Evolutionary conservation across 192 early-diverging fungal genomes (phyloP).

Genomic region (Podila horticola): DNA sequence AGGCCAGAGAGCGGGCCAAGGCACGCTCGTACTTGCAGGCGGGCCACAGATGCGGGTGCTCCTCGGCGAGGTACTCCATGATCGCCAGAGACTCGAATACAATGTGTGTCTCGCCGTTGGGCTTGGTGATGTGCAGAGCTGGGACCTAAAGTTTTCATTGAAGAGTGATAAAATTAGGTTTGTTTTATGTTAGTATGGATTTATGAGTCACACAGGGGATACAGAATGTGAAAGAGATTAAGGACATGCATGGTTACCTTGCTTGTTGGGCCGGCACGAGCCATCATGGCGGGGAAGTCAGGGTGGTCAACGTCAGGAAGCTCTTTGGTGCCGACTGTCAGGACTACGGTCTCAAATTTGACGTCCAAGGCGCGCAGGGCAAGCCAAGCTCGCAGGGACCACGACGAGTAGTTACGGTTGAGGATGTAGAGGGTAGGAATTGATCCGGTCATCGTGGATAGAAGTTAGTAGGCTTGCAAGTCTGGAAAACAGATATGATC

Average conservation of each 20-base stretch:
- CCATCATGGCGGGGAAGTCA: slow-evolving; percentile 12
- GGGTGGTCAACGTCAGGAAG: slow-evolving; percentile 31
- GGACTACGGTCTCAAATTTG: slow-evolving; percentile 25
- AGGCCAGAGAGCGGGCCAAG: slow-evolving; percentile 39
- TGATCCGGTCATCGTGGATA: too few relatives aligned
- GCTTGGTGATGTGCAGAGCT: slow-evolving; percentile 27
- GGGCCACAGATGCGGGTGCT: slow-evolving; percentile 48
- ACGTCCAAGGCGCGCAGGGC: slow-evolving; percentile 17
- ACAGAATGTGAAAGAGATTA: too few relatives aligned
- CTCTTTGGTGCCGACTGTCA: slow-evolving; percentile 20
- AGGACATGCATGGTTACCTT: slow-evolving; percentile 6
- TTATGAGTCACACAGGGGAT: too few relatives aligned
- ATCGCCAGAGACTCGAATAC: slow-evolving; percentile 51
- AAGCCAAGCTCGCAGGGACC: slow-evolving; percentile 52
- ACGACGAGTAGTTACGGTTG: slow-evolving; percentile 51
- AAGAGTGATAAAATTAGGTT: too few relatives aligned
- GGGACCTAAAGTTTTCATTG: not conserved
- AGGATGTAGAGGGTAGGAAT: slow-evolving; percentile 24
- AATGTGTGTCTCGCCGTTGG: slow-evolving; percentile 32
- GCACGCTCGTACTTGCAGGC: slow-evolving; percentile 37
- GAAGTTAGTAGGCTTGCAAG: too few relatives aligned
- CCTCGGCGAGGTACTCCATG: slow-evolving; percentile 50
- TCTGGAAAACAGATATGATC: too few relatives aligned
- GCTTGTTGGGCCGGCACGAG: slow-evolving; percentile 37
- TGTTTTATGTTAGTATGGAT: too few relatives aligned